Percentiles rank a stretch among this genome's conserved stretches.
Evolutionary conservation across 2,329 filamentous ascomycete species (phyloP).

Genomic region (Fusarium guadeloupense): DNA sequence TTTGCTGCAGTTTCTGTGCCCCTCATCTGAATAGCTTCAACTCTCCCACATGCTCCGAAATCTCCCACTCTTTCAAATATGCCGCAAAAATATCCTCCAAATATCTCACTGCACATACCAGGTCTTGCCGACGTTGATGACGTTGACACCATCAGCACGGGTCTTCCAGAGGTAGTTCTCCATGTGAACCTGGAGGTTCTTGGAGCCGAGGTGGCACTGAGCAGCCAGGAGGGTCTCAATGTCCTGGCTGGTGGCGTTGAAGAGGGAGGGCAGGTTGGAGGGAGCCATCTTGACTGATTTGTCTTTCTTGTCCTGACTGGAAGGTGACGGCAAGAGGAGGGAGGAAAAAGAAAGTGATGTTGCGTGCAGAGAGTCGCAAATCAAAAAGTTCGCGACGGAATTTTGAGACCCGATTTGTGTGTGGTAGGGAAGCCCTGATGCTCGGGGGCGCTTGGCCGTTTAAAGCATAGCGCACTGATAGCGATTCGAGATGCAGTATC

Average conservation of each 20-base stretch:
- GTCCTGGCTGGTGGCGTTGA: slow-evolving; percentile 98
- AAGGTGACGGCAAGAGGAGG: slow-evolving; percentile 42
- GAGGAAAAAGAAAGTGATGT: slow-evolving; percentile 41
- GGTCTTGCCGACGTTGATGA: slow-evolving; percentile 99
- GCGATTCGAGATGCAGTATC: neutral
- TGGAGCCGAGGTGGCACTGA: slow-evolving; percentile 95
- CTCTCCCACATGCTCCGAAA: neutral
- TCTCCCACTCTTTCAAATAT: neutral
- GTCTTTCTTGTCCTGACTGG: slow-evolving; percentile 44
- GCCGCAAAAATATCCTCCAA: neutral
- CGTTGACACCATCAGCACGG: slow-evolving; percentile 96
- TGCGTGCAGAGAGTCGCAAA: slow-evolving; percentile 41
- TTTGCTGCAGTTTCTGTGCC: slow-evolving; percentile 31
- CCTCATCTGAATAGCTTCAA: slow-evolving; percentile 34
- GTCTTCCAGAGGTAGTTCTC: slow-evolving; percentile 99
- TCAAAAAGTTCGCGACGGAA: slow-evolving; percentile 57
- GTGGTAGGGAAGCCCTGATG: slow-evolving; percentile 48
- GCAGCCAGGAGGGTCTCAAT: slow-evolving; percentile 99
- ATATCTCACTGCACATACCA: slow-evolving; percentile 69
- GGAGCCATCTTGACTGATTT: slow-evolving; percentile 85
- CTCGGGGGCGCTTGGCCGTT: slow-evolving; percentile 44
- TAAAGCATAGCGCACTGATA: slow-evolving; percentile 28
- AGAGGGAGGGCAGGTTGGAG: slow-evolving; percentile 89
- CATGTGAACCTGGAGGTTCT: slow-evolving; percentile 99
- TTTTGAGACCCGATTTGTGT: slow-evolving; percentile 52